Evolutionary conservation across 768 basidiomycete genomes (phyloP).

Genomic region (Leccinellum albellum): DNA sequence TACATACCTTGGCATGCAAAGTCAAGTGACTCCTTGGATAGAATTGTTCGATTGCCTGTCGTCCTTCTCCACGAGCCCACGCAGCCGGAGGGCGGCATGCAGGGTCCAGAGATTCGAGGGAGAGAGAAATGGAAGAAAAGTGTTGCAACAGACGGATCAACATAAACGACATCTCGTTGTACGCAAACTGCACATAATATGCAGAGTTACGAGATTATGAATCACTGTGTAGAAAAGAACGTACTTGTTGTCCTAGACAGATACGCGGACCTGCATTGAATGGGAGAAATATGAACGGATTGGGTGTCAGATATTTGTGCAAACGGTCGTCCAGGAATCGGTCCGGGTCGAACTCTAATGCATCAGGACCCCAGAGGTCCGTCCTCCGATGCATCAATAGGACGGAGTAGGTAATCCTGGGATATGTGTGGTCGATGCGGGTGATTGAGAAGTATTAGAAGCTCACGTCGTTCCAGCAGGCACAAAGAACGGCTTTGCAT

Average conservation of each 20-base stretch:
- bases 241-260: slow-evolving; percentile 36
- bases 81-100: slow-evolving; percentile 21
- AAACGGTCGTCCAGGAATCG: slow-evolving; percentile 39
- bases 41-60: slow-evolving; percentile 24
- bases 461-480: slow-evolving; percentile 22
- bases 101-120: slow-evolving; percentile 28
- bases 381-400: slow-evolving; percentile 36
- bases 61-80: slow-evolving; percentile 27
- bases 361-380: slow-evolving; percentile 38
- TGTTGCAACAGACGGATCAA: slow-evolving; percentile 28
- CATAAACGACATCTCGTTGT: slow-evolving; percentile 34
- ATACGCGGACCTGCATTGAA: slow-evolving; percentile 41
- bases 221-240: not conserved
- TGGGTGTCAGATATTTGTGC: slow-evolving; percentile 33
- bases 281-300: slow-evolving; percentile 41
- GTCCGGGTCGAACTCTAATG: slow-evolving; percentile 37
- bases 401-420: slow-evolving; percentile 27
- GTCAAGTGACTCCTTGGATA: slow-evolving; percentile 30
- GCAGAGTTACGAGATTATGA: not conserved
- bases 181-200: slow-evolving; percentile 27
- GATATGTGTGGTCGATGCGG: not conserved
- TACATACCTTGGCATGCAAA: slow-evolving; percentile 36
- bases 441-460: not conserved
- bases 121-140: slow-evolving; percentile 23
- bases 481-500: slow-evolving; percentile 29